These are phyloP conservation scores for Isochrysis galbana DNA, from an alignment of 78 protist genomes.

Conservation along the genomic window DNA sequence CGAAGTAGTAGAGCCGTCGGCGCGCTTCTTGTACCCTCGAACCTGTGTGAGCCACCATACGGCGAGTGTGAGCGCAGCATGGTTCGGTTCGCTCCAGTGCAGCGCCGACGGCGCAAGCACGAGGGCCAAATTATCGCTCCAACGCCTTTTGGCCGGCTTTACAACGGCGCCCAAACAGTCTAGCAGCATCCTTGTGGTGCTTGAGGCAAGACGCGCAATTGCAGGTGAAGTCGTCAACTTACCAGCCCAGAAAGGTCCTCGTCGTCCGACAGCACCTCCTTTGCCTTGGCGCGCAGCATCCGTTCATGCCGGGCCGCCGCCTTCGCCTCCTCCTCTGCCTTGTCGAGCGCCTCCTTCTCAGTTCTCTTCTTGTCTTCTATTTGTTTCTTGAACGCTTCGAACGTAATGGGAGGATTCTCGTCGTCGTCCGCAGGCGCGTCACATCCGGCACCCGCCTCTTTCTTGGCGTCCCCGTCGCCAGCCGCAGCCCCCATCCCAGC, in stretches of 20 bases:
- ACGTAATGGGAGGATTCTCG: not conserved
- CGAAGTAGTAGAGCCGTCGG: not conserved
- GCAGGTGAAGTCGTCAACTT: not conserved
- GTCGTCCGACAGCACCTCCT: not conserved
- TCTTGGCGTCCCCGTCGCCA: not conserved
- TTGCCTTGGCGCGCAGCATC: not conserved
- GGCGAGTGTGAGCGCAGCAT: not conserved
- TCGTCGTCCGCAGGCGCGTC: not conserved
- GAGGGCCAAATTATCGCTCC: too few relatives aligned
- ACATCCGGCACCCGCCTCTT: not conserved
- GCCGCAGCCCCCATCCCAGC: not conserved
- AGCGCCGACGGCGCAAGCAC: too few relatives aligned
- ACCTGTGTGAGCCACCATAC: not conserved
- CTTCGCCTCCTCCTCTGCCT: not conserved
- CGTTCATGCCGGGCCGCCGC: not conserved
- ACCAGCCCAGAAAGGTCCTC: not conserved
- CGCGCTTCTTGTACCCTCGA: conserved; percentile 18
- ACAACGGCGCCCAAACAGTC: too few relatives aligned
- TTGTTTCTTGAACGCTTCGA: not conserved
- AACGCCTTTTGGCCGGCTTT: too few relatives aligned
- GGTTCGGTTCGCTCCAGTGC: not conserved
- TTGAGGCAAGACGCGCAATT: too few relatives aligned
- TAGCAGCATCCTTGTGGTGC: too few relatives aligned
- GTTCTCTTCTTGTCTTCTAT: not conserved
- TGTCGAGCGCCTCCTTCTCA: not conserved